Evolutionary conservation across 768 basidiomycete species (phyloP).

Genomic region (Clathrus columnatus): DNA sequence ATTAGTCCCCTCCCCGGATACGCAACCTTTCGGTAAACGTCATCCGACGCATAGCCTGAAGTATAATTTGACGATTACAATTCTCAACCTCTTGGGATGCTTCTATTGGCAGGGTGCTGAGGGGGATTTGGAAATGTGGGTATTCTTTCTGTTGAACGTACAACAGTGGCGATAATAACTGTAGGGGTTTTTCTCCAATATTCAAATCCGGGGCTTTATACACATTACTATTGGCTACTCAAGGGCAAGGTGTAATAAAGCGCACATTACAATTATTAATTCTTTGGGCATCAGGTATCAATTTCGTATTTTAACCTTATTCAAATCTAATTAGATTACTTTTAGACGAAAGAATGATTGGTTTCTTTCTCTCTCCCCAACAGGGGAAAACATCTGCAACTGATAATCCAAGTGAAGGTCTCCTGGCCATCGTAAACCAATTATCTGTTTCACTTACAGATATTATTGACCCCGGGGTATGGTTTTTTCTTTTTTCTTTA

Average conservation of each 20-base stretch:
- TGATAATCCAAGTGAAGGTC: not conserved
- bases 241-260: conserved; percentile 43
- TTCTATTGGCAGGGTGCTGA: conserved; percentile 41
- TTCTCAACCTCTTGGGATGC: conserved; percentile 42
- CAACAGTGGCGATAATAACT: too few relatives aligned
- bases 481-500: not conserved
- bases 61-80: conserved; percentile 30
- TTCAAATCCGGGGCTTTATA: conserved; percentile 34
- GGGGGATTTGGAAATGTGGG: conserved; percentile 31
- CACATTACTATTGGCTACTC: conserved; percentile 40
- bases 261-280: conserved; percentile 42
- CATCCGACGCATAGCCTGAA: conserved; percentile 7
- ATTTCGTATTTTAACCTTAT: conserved; percentile 6
- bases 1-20: conserved; percentile 23
- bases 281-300: conserved; percentile 48
- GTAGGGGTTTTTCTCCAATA: conserved; percentile 33
- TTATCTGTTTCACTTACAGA: conserved; percentile 10
- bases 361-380: conserved; percentile 33
- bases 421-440: conserved; percentile 8
- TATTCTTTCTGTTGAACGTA: not conserved
- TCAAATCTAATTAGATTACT: not conserved
- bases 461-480: not conserved
- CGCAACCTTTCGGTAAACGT: not conserved
- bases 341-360: conserved; percentile 36
- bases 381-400: conserved; percentile 16